Evolutionary conservation across 2,329 filamentous ascomycete species (phyloP).

Genomic region (Stemphylium vesicarium): DNA sequence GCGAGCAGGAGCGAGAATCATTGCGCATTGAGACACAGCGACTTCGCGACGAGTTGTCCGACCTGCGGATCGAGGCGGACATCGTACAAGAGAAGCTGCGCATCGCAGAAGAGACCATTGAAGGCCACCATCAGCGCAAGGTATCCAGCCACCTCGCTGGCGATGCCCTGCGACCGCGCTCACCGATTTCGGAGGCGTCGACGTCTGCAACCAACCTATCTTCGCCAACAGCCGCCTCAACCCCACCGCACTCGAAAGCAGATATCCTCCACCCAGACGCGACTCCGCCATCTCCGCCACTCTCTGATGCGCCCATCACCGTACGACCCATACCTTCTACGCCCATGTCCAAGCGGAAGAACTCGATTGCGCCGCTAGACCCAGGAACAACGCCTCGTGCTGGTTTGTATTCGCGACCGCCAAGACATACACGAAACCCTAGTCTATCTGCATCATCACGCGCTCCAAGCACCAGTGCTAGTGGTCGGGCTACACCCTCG

Average conservation of each 20-base stretch:
- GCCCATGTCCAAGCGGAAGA: conserved; percentile 48
- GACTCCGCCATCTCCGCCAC: conserved; percentile 90
- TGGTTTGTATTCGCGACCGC: conserved; percentile 52
- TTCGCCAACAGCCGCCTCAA: conserved; percentile 87
- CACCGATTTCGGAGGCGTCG: conserved; percentile 76
- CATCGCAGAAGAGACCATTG: conserved; percentile 64
- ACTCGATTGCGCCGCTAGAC: conserved; percentile 60
- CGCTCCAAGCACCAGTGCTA: conserved; percentile 25
- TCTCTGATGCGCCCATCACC: conserved; percentile 81
- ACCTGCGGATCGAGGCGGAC: conserved; percentile 93
- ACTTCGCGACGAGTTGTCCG: conserved; percentile 86
- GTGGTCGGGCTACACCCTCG: conserved; percentile 55
- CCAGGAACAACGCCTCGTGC: conserved; percentile 62
- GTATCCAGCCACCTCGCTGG: conserved; percentile 57
- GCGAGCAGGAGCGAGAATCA: conserved; percentile 88
- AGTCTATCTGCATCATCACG: conserved; percentile 62
- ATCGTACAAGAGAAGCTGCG: conserved; percentile 93
- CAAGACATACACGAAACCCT: conserved; percentile 62
- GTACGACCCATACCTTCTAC: conserved; percentile 49
- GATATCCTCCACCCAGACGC: conserved; percentile 68
- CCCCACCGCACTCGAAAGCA: conserved; percentile 75
- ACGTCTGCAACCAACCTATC: conserved; percentile 83
- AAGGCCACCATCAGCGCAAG: conserved; percentile 59
- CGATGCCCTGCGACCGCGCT: conserved; percentile 62
- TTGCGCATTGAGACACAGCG: conserved; percentile 91